Base-by-base conservation (phyloP, 805 yeast species). In the Wickerhamomyces queroliae region DNA sequence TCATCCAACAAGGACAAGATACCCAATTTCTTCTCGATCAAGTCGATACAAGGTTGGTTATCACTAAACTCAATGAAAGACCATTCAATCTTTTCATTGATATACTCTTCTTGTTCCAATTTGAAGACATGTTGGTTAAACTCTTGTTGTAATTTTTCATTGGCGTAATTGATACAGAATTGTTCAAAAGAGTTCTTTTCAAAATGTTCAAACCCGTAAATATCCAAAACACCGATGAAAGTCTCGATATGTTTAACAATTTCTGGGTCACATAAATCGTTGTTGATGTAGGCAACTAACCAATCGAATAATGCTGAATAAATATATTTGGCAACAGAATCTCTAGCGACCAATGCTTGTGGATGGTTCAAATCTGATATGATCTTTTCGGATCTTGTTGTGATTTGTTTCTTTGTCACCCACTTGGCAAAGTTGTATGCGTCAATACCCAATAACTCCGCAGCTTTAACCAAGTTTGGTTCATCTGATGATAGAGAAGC, bases 91-190 rank as follows among this genome's bases (percentile, higher is more conserved):
- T 90, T 84, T 66, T 91, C 98, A 43, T 76, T 78, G 39, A 89
- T 74, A 59, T 91, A 91, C 59, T 93, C 97, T 56, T 90, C 96
- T 69, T 93, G 98, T 60, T 91, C 99, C 45, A 93, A 74, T 59
- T 91, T 91, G 76, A 91, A 91, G 39, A 91, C 97, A 56, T 91
- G 97, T 67, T 89, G 97, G 55, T 90, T 91, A 64, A 91, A 91
- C 62, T 91, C 97, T 64, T 91, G 98, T 64, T 91, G 98, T 53
- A 91, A 73, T 64, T 91, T 91, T 67, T 91, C 99, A 64, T 90
- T 90, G 33, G 97, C 96, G 61, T 90, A 90, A 62, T 90, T 90
- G 64, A 90, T 90, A 69, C 99, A 91, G 64, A 91, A 91, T 63
- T 91, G 99, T 65, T 91, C 99, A 56, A 91, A 91, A 8, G 96